Evolutionary conservation across 495 filamentous ascomycete genomes (phyloP), one percentile per base, ranked within the genome.

Genomic region (Aspergillus cristatus): DNA sequence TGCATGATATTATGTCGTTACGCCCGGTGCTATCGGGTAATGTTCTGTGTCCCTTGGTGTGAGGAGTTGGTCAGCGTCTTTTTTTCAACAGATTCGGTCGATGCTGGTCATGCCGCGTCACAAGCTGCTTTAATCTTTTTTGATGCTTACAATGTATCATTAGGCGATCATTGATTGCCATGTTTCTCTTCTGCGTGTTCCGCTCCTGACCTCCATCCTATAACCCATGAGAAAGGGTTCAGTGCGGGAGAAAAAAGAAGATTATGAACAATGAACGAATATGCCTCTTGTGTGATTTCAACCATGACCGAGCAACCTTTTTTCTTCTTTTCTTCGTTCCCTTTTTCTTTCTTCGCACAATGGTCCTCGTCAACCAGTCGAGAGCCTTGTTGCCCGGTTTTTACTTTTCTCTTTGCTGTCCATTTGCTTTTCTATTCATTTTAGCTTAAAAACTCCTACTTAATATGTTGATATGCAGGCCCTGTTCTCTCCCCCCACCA

Each of bases 61-160:
- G 32, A 35, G 30, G 41, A 35, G 18, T 41, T 34, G 14, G 34
- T 44, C 35, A 38, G 28, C 30, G 24, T 42, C 31, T 26, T 45
- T 34, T 35, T 37, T 42, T 40, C 32, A 40, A 48, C 46, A 46
- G 49, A 51, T 51, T 42, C 53, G 58, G 58, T 62, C 51, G 51
- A 44, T 64, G 63, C 63, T 63, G 63, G 60, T 59, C 59, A 60
- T 54, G 39, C 54, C 57, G 52, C 46, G 53, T 53, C 52, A 40
- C 42, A 43, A 50, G 47, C 42, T 42, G 43, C 37, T 37, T 38
- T 33, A 47, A 36, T 34, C 18, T 34, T 45, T 34, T 24, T 34
- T 45, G 36, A 14, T 33, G 18, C 35, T 41, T 45, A 45, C 41
- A 34, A 35, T 51, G 38, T 47, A 52, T 40, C 32, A 42, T 52